phyloP scores from a whole-genome alignment of 768 basidiomycete species.

The Tricholomella constricta region DNA sequence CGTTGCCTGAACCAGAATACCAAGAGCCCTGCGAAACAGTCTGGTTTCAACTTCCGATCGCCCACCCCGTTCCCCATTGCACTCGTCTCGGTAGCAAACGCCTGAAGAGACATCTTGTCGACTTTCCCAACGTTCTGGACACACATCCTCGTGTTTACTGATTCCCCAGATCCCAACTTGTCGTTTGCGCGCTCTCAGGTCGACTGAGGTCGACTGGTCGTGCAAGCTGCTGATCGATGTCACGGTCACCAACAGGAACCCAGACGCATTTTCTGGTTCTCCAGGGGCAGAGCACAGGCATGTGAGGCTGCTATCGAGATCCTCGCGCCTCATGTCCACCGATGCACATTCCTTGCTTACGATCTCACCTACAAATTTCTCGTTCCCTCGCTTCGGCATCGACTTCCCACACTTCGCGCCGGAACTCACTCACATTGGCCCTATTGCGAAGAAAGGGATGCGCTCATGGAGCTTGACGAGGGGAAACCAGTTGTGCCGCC shows the following conservation, averaged over 20 bases:
- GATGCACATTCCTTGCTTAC: neutral
- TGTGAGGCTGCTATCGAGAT: neutral
- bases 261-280: neutral
- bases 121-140: neutral
- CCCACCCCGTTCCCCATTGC: neutral
- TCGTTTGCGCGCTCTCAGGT: neutral
- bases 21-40: neutral
- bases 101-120: neutral
- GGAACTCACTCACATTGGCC: too few relatives aligned
- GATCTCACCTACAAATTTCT: conserved; percentile 3
- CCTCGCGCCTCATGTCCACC: neutral
- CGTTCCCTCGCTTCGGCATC: neutral
- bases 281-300: neutral
- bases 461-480: too few relatives aligned
- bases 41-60: neutral
- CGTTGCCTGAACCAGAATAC: too few relatives aligned
- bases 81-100: neutral
- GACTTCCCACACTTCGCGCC: neutral
- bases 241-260: neutral
- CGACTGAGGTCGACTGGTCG: neutral
- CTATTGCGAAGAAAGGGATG: too few relatives aligned
- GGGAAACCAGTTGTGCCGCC: too few relatives aligned
- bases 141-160: neutral
- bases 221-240: neutral
- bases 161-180: neutral